Evolutionary conservation across 2,329 filamentous ascomycete genomes (phyloP).

Genomic region (Nigrospora osmanthi): DNA sequence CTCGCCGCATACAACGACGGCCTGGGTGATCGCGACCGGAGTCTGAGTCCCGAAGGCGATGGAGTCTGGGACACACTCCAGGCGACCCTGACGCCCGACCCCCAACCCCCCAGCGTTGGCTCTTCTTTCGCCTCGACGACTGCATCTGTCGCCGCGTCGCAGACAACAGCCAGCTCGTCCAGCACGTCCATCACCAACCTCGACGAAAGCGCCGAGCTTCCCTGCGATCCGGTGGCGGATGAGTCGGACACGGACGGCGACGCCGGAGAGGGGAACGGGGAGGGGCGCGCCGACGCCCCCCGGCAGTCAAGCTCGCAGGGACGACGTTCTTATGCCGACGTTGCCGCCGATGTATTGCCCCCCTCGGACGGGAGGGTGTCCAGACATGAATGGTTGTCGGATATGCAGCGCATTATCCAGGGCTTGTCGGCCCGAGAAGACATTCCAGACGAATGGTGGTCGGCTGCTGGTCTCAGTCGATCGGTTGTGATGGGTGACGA

Average conservation of each 20-base stretch:
- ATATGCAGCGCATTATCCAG: conserved; percentile 67
- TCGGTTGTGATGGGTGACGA: conserved; percentile 21
- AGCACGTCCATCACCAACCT: conserved; percentile 36
- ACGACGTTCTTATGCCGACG: conserved; percentile 31
- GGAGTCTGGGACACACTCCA: conserved; percentile 73
- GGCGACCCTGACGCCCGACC: conserved; percentile 73
- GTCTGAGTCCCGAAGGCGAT: conserved; percentile 63
- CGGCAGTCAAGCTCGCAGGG: conserved; percentile 5
- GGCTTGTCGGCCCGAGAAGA: conserved; percentile 63
- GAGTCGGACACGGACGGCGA: conserved; percentile 48
- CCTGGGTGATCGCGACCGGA: conserved; percentile 76
- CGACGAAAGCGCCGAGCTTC: conserved; percentile 31
- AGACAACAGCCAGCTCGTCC: conserved; percentile 33
- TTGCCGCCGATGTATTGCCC: conserved; percentile 27
- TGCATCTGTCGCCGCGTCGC: conserved; percentile 36
- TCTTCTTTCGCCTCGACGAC: conserved; percentile 72
- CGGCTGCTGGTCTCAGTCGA: conserved; percentile 57
- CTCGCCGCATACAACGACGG: conserved; percentile 47
- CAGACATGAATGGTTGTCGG: conserved; percentile 36
- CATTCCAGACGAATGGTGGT: conserved; percentile 80
- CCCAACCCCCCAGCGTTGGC: conserved; percentile 68
- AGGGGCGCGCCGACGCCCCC: conserved; percentile 1
- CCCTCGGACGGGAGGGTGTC: conserved; percentile 25
- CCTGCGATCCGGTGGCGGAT: conserved; percentile 46
- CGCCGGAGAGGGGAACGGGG: conserved; percentile 13